Percentiles rank a stretch among this genome's conserved stretches.
Evolutionary conservation across 768 basidiomycete species (phyloP).

Genomic region (Cyclocybe aegerita): DNA sequence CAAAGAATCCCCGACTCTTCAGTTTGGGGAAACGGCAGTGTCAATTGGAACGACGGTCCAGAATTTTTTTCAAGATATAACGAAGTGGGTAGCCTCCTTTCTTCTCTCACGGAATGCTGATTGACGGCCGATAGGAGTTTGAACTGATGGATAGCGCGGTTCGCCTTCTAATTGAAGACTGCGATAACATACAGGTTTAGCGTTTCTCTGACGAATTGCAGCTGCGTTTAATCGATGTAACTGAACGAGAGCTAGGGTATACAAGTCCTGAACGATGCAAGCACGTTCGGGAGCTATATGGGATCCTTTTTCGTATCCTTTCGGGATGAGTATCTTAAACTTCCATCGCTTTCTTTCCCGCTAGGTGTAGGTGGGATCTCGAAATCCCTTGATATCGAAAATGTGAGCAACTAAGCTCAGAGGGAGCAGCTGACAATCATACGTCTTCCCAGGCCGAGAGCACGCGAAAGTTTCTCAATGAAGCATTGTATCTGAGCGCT

Average conservation of each 20-base stretch:
- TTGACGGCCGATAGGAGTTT: slow-evolving; percentile 40
- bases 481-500: slow-evolving; percentile 56
- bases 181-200: slow-evolving; percentile 68
- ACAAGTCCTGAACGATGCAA: slow-evolving; percentile 63
- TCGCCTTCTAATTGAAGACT: slow-evolving; percentile 71
- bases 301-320: slow-evolving; percentile 56
- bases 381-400: slow-evolving; percentile 29
- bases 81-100: slow-evolving; percentile 39
- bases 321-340: slow-evolving; percentile 67
- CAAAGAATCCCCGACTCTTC: slow-evolving; percentile 61
- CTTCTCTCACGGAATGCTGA: not conserved
- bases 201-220: not conserved
- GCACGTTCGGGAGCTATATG: slow-evolving; percentile 66
- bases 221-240: not conserved
- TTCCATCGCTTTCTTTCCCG: slow-evolving; percentile 57
- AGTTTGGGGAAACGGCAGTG: slow-evolving; percentile 52
- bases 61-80: slow-evolving; percentile 55
- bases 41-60: slow-evolving; percentile 56
- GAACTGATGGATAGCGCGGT: slow-evolving; percentile 70
- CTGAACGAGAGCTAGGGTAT: slow-evolving; percentile 48
- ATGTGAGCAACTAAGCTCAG: slow-evolving; percentile 38
- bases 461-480: slow-evolving; percentile 53
- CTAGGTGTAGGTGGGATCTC: slow-evolving; percentile 50
- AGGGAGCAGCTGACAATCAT: slow-evolving; percentile 8
- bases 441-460: slow-evolving; percentile 28